Evolutionary conservation across 140 eudicot species (phyloP), one percentile per base, ranked within the genome.

Genomic region (Senecio squalidus): DNA sequence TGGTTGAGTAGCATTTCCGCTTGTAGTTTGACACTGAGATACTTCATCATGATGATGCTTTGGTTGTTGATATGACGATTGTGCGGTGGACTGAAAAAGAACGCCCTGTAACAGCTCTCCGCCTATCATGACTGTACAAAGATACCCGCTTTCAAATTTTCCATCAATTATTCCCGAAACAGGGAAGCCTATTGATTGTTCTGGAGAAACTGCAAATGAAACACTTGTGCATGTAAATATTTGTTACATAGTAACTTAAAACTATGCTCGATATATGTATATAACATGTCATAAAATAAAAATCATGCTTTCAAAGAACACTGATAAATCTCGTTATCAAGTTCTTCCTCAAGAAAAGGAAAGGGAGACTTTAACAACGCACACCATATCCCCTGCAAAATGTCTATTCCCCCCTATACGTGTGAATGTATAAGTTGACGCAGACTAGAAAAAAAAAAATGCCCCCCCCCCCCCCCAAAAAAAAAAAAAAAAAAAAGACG

Each of bases 91-190:
- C 40, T 85, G 94, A 74, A 85, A 90, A 22, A 90, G 87, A 20
- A 90, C 95, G 0, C 97, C 97, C 60, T 79, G 85, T 27, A 90
- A 70, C 38, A 64, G 77, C 66, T 86, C 85, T 9, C 76, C 63
- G 9, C 95, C 97, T 10, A 86, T 76, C 21, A 60, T 78, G 26
- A 90, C 95, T 2, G 94, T 90, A 38, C 89, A 76, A 39, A 90
- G 85, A 72, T 90, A 90, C 22, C 97, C 97, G 11, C 87, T 80
- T n/a, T 90, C 97, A 29, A 85, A 82, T 64, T 89, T 85, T 14
- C 97, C 97, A 22, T 85, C 87, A 14, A 89, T 83, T 45, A 85
- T 75, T 2, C 97, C 97, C 5, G 69, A 67, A 51, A 90, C 90
- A 9, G 84, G 68, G 14, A 72, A 50, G 39, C 80, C 80, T 17